Conservation (phyloP, 2,329 filamentous ascomycete genomes). For the Paraphoma chrysanthemicola region DNA sequence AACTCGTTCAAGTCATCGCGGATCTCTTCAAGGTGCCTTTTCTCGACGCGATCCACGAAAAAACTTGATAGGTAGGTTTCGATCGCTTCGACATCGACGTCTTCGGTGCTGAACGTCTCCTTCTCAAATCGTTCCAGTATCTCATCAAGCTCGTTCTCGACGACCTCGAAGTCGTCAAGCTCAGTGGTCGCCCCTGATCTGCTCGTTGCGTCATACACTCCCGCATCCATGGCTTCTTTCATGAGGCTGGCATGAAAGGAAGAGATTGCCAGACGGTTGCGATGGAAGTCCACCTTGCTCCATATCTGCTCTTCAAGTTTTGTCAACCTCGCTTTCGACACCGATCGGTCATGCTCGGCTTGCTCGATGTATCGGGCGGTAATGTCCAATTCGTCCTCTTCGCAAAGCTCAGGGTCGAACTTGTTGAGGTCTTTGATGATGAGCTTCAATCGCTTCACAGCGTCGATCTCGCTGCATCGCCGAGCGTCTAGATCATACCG, state of each 20-base stretch:
- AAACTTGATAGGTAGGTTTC: slow-evolving; percentile 26
- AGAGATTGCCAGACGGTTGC: slow-evolving; percentile 63
- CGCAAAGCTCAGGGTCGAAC: slow-evolving; percentile 40
- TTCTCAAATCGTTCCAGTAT: slow-evolving; percentile 52
- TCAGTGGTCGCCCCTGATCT: slow-evolving; percentile 24
- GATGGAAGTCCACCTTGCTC: slow-evolving; percentile 56
- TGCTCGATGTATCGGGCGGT: slow-evolving; percentile 62
- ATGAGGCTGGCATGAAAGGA: slow-evolving; percentile 64
- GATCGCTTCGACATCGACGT: slow-evolving; percentile 25
- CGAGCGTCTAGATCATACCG: slow-evolving; percentile 50
- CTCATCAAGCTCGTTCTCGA: slow-evolving; percentile 63
- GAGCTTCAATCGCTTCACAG: slow-evolving; percentile 38
- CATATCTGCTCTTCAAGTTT: slow-evolving; percentile 59
- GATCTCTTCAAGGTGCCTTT: slow-evolving; percentile 10
- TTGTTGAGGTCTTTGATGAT: slow-evolving; percentile 48
- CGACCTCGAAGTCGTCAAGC: slow-evolving; percentile 52
- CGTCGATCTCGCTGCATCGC: slow-evolving; percentile 24
- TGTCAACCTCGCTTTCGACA: slow-evolving; percentile 55
- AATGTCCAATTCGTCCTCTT: slow-evolving; percentile 49
- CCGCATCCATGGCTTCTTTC: slow-evolving; percentile 33
- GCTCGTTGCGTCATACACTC: slow-evolving; percentile 30
- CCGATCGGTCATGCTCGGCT: slow-evolving; percentile 60
- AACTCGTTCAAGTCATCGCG: slow-evolving; percentile 18
- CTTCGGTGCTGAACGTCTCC: slow-evolving; percentile 18
- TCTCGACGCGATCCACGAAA: slow-evolving; percentile 11